phyloP scores from a whole-genome alignment of 352 stramenopile species.

The Pythium brassicae region DNA sequence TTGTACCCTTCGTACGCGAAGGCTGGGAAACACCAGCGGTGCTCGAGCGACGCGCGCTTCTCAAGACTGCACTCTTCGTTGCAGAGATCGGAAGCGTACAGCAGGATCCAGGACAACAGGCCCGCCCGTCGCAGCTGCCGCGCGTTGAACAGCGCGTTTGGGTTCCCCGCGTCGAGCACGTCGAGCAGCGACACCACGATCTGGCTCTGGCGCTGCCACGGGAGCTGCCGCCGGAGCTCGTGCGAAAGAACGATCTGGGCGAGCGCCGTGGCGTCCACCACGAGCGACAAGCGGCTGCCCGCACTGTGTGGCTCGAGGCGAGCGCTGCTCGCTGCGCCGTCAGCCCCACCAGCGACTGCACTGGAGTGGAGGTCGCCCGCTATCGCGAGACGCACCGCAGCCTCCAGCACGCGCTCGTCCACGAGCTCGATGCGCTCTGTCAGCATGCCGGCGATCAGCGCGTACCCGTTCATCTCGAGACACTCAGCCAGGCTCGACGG shows the following conservation, averaged over 20 bases:
- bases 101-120: constrained; percentile 52
- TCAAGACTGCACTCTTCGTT: constrained; percentile 33
- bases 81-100: constrained; percentile 51
- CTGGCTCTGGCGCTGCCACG: constrained; percentile 41
- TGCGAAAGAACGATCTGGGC: constrained; percentile 47
- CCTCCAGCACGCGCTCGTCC: constrained; percentile 39
- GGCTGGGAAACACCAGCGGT: constrained; percentile 49
- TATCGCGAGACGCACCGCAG: constrained; percentile 41
- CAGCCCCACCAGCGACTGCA: not conserved
- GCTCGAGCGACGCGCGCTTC: constrained; percentile 20
- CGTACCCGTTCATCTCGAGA: constrained; percentile 51
- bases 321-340: not conserved
- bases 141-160: constrained; percentile 76
- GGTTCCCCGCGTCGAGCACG: constrained; percentile 44
- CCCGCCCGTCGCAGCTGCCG: constrained; percentile 53
- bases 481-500: constrained; percentile 56
- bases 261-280: constrained; percentile 53
- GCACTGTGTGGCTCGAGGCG: too few species aligned
- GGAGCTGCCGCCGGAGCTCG: constrained; percentile 36
- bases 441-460: constrained; percentile 42
- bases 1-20: constrained; percentile 34
- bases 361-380: constrained; percentile 28
- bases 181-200: constrained; percentile 42
- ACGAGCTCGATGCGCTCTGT: constrained; percentile 36
- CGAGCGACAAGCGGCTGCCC: constrained; percentile 18